These are phyloP conservation scores for Pluteus cervinus DNA, from an alignment of 768 basidiomycete genomes.

Conservation along the genomic window DNA sequence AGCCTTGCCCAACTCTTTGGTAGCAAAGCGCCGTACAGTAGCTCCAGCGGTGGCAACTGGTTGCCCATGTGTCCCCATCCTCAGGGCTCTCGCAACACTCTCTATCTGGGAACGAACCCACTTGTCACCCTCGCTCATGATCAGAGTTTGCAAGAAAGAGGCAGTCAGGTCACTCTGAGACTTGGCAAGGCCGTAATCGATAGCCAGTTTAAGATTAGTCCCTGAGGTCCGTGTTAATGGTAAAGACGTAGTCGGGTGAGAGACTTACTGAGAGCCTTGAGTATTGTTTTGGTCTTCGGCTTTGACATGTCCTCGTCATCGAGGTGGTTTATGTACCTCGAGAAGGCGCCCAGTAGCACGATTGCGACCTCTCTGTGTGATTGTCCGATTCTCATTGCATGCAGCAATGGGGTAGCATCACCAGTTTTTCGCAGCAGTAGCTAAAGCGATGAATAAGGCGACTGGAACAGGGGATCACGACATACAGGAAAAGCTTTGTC, in stretches of 20 bases:
- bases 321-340: slow-evolving; percentile 85
- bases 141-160: slow-evolving; percentile 88
- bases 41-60: slow-evolving; percentile 73
- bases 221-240: slow-evolving; percentile 28
- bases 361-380: slow-evolving; percentile 82
- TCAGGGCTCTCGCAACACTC: slow-evolving; percentile 64
- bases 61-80: slow-evolving; percentile 56
- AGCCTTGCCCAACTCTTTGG: slow-evolving; percentile 76
- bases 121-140: slow-evolving; percentile 94
- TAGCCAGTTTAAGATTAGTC: slow-evolving; percentile 85
- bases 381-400: slow-evolving; percentile 79
- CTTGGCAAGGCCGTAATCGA: slow-evolving; percentile 79
- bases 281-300: slow-evolving; percentile 58
- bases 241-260: not conserved
- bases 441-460: slow-evolving; percentile 22
- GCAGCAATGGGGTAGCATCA: slow-evolving; percentile 82
- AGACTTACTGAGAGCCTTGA: slow-evolving; percentile 72
- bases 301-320: slow-evolving; percentile 73
- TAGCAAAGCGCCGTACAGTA: slow-evolving; percentile 83
- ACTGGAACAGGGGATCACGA: slow-evolving; percentile 8
- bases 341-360: slow-evolving; percentile 82
- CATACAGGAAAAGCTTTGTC: slow-evolving; percentile 76
- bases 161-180: slow-evolving; percentile 82
- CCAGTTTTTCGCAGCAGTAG: slow-evolving; percentile 82
- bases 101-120: slow-evolving; percentile 76